Conservation (phyloP, 192 early-diverging fungal species). For the Martensiomyces pterosporus region DNA sequence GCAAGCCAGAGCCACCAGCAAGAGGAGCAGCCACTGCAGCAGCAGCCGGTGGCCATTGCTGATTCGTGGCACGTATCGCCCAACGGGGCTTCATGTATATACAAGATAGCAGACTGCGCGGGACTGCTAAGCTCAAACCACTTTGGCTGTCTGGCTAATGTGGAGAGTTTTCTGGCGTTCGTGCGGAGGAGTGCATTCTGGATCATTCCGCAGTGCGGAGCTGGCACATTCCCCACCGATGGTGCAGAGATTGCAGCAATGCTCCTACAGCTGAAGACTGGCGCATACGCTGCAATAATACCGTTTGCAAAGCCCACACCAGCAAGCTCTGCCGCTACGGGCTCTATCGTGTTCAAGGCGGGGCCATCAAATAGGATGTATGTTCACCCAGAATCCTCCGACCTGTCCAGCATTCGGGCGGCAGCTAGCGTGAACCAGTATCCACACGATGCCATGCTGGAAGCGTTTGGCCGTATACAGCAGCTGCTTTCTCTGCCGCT, state of each 20-base stretch:
- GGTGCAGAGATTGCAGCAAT: conserved; percentile 12
- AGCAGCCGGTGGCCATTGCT: conserved; percentile 1
- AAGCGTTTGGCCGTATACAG: conserved; percentile 21
- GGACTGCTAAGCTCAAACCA: background rate
- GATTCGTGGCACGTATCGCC: conserved; percentile 30
- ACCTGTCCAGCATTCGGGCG: conserved; percentile 6
- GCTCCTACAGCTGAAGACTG: conserved; percentile 14
- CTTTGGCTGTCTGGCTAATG: conserved; percentile 17
- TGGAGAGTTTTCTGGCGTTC: conserved; percentile 28
- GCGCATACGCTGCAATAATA: conserved; percentile 24
- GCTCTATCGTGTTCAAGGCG: conserved; percentile 6
- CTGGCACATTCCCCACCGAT: background rate
- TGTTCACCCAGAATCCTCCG: background rate
- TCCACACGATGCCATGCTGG: conserved; percentile 20
- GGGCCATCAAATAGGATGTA: background rate
- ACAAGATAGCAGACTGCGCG: conserved; percentile 1
- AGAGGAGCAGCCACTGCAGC: no score
- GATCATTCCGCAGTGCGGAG: conserved; percentile 21
- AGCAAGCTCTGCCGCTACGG: no score
- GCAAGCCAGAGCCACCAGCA: no score
- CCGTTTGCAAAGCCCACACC: no score
- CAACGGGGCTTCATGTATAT: conserved; percentile 23
- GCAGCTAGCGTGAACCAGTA: conserved; percentile 15
- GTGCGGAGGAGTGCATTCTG: conserved; percentile 33
- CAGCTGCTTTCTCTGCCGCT: background rate